These are phyloP conservation scores for Colletotrichum euphorbiae DNA, from an alignment of 2,329 filamentous ascomycete species.

Conservation along the genomic window DNA sequence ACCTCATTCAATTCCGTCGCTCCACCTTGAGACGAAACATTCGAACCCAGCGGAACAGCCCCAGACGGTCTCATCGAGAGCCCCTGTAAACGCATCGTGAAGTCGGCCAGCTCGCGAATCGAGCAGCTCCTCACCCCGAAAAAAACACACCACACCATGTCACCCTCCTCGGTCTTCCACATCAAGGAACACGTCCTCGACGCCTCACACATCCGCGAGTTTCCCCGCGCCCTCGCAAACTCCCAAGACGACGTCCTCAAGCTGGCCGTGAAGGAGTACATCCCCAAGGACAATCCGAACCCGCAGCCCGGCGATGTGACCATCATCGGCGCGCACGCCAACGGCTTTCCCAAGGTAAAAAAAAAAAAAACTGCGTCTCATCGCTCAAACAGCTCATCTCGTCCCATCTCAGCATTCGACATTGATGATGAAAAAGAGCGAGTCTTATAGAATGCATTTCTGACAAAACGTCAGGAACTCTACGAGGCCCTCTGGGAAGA, in stretches of 20 bases:
- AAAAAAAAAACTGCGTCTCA: not conserved
- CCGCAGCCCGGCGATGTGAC: conserved; percentile 83
- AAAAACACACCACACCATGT: conserved; percentile 42
- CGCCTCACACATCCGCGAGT: conserved; percentile 85
- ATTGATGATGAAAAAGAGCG: not conserved
- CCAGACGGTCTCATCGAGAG: too few relatives aligned
- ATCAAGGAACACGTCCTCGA: conserved; percentile 80
- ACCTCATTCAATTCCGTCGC: not conserved
- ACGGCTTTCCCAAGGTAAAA: conserved; percentile 88
- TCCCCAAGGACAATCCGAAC: conserved; percentile 74
- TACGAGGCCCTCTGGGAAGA: conserved; percentile 96
- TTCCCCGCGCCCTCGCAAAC: conserved; percentile 76
- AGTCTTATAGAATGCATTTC: not conserved
- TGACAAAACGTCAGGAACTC: conserved; percentile 70
- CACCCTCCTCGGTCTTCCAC: conserved; percentile 61
- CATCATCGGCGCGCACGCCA: conserved; percentile 88
- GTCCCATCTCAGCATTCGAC: conserved; percentile 2
- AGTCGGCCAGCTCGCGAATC: not conserved
- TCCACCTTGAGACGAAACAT: not conserved
- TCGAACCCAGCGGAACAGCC: too few relatives aligned
- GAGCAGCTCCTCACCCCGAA: not conserved
- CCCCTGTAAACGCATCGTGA: too few relatives aligned
- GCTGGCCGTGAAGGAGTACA: conserved; percentile 89
- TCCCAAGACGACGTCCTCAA: conserved; percentile 80
- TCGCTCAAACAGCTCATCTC: conserved; percentile 32